phyloP scores from a whole-genome alignment of 2,329 filamentous ascomycete species.

The Lecanoromycetidae sp. region DNA sequence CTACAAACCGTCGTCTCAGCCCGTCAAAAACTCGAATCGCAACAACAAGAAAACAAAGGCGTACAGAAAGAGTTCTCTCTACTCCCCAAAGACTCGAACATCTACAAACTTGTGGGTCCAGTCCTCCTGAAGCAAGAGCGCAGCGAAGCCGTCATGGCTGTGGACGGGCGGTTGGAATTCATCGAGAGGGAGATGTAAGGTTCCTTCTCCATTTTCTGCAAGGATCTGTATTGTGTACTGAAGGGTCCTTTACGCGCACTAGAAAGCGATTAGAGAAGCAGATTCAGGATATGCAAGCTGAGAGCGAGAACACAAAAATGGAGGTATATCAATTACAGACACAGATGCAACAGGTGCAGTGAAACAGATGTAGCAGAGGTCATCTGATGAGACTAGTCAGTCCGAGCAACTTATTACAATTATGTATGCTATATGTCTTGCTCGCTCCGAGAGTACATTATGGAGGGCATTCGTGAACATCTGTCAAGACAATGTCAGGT shows the following conservation, averaged over 20 bases:
- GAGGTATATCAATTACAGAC: conserved; percentile 42
- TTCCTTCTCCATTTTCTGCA: not conserved
- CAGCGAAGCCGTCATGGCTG: conserved; percentile 75
- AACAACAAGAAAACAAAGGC: conserved; percentile 81
- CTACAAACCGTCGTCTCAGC: conserved; percentile 64
- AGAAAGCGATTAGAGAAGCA: conserved; percentile 56
- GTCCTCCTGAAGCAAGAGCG: conserved; percentile 92
- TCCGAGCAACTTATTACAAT: conserved; percentile 2
- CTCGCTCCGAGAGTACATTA: conserved; percentile 1
- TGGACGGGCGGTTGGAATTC: conserved; percentile 81
- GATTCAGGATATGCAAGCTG: conserved; percentile 51
- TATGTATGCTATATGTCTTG: conserved; percentile 5
- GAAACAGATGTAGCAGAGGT: not conserved
- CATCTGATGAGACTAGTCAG: not conserved
- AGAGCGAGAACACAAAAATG: conserved; percentile 52
- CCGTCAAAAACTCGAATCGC: conserved; percentile 79
- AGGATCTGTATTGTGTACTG: not conserved
- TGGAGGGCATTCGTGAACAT: not conserved
- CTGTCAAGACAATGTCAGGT: not conserved
- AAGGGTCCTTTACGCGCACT: not conserved
- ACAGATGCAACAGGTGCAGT: conserved; percentile 17
- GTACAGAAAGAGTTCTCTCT: conserved; percentile 83
- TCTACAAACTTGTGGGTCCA: conserved; percentile 92
- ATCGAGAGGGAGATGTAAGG: conserved; percentile 86
- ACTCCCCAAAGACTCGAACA: conserved; percentile 68